Conservation (phyloP, 305 asterid genomes). For the Solanum chacoense region DNA sequence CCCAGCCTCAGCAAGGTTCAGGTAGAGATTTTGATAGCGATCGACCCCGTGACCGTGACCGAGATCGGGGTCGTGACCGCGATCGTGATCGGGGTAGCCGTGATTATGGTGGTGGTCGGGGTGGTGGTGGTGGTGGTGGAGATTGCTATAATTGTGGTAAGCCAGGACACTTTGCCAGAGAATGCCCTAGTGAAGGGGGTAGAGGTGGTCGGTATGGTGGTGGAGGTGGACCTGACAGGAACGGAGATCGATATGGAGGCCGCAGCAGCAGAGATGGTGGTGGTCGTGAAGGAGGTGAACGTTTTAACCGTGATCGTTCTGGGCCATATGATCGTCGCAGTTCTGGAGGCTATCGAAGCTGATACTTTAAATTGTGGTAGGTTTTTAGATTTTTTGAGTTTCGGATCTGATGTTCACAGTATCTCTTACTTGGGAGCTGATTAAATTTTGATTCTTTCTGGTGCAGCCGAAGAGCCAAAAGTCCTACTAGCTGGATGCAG, state of each 20-base stretch:
- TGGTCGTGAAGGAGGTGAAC: slow-evolving; percentile 62
- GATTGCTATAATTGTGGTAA: slow-evolving; percentile 87
- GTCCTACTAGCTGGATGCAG: slow-evolving; percentile 25
- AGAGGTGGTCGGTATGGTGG: slow-evolving; percentile 64
- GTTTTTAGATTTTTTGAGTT: not conserved
- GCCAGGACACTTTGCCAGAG: slow-evolving; percentile 92
- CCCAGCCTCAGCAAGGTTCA: slow-evolving; percentile 72
- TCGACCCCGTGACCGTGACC: slow-evolving; percentile 41
- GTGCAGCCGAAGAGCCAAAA: slow-evolving; percentile 30
- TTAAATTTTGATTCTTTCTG: slow-evolving; percentile 7
- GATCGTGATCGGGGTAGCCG: slow-evolving; percentile 50
- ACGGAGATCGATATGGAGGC: slow-evolving; percentile 59
- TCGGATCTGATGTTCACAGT: not conserved
- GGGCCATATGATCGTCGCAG: slow-evolving; percentile 88
- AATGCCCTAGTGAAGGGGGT: slow-evolving; percentile 78
- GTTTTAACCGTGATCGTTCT: slow-evolving; percentile 65
- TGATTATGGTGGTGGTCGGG: slow-evolving; percentile 60
- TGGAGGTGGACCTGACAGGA: slow-evolving; percentile 74
- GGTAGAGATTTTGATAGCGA: slow-evolving; percentile 51
- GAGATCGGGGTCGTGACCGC: slow-evolving; percentile 41
- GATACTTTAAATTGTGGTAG: not conserved
- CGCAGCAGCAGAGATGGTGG: slow-evolving; percentile 62
- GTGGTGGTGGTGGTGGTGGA: slow-evolving; percentile 28
- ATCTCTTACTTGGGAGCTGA: not conserved
- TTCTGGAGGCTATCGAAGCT: slow-evolving; percentile 35